A percentile compares a stretch with the other conserved stretches of the same genome.
phyloP scores from a whole-genome alignment of 352 stramenopile genomes.

The Phytophthora hibernalis region DNA sequence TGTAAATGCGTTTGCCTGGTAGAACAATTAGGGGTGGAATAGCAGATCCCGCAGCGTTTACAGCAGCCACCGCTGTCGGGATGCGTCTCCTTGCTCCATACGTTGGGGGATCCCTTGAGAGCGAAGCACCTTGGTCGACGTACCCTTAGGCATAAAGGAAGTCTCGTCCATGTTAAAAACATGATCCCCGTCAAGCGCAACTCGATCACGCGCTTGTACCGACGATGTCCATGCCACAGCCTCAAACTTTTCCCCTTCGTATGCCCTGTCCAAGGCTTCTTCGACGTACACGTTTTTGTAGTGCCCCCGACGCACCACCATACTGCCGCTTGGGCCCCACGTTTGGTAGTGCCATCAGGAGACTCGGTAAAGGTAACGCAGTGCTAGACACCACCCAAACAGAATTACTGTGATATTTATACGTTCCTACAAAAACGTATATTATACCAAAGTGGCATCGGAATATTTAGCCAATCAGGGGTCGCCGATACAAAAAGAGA shows the following conservation, averaged over 20 bases:
- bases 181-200: neutral
- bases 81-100: neutral
- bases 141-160: neutral
- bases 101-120: neutral
- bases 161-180: constrained; percentile 23
- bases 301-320: no score
- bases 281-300: neutral
- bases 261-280: constrained; percentile 5
- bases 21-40: constrained; percentile 19
- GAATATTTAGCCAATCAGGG: no score
- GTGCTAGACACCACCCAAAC: no score
- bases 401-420: no score
- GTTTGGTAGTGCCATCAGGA: no score
- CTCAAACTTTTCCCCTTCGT: constrained; percentile 1
- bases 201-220: constrained; percentile 12
- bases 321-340: no score
- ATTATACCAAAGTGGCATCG: no score
- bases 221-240: constrained; percentile 1
- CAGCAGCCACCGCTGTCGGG: neutral
- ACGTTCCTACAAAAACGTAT: no score
- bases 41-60: neutral
- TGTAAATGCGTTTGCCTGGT: constrained; percentile 5
- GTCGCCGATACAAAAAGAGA: no score
- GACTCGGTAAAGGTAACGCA: no score
- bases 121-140: neutral